A percentile compares a stretch with the other conserved stretches of the same genome.
Evolutionary conservation across 2,329 filamentous ascomycete species (phyloP).

Genomic region (Parastagonospora avenae): DNA sequence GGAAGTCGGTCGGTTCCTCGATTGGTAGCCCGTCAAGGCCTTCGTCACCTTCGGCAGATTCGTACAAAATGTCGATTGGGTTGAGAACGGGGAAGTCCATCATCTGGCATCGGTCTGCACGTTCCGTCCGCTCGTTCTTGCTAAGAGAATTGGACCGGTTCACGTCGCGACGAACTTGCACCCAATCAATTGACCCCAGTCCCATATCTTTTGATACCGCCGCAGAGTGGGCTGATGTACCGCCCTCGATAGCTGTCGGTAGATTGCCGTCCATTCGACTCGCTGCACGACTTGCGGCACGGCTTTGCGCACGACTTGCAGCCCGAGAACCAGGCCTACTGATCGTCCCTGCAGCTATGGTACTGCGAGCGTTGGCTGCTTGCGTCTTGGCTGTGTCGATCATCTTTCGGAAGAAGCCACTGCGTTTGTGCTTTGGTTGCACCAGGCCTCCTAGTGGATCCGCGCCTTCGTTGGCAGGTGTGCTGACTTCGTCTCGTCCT

Average conservation of each 20-base stretch:
- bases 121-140: conserved; percentile 81
- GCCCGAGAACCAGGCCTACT: conserved; percentile 51
- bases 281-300: conserved; percentile 43
- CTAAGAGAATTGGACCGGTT: conserved; percentile 94
- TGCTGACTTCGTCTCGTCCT: conserved; percentile 55
- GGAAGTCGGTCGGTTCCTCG: conserved; percentile 80
- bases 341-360: conserved; percentile 67
- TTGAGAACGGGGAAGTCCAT: conserved; percentile 87
- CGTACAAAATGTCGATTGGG: conserved; percentile 86
- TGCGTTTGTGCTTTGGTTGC: conserved; percentile 76
- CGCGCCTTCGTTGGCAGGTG: conserved; percentile 63
- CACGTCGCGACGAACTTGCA: conserved; percentile 94
- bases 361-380: conserved; percentile 85
- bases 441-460: conserved; percentile 77
- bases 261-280: conserved; percentile 48
- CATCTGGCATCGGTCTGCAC: conserved; percentile 90
- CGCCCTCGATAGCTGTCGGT: conserved; percentile 61
- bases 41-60: conserved; percentile 87
- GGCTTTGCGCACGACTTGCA: conserved; percentile 46
- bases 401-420: conserved; percentile 94
- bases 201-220: conserved; percentile 73
- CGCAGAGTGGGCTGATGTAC: conserved; percentile 34
- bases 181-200: conserved; percentile 78
- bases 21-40: conserved; percentile 83
- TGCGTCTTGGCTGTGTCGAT: conserved; percentile 93